Percentiles rank a stretch among this genome's conserved stretches.
Evolutionary conservation across 352 stramenopile species (phyloP).

Genomic region (Phytophthora citrophthora): DNA sequence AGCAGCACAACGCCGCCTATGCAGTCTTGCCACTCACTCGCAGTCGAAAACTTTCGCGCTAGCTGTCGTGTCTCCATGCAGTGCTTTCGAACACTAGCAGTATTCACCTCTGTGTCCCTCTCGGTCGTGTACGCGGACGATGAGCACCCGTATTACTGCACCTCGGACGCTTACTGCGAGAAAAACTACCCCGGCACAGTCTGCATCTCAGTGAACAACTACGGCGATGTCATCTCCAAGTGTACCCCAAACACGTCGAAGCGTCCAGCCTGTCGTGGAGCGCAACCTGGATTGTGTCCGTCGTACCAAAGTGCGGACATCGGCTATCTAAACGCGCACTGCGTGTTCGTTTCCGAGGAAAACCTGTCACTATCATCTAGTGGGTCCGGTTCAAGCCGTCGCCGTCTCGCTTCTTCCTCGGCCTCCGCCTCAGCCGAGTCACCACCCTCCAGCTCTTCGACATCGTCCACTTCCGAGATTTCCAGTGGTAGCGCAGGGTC

Average conservation of each 20-base stretch:
- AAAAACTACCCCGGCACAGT: slow-evolving; percentile 68
- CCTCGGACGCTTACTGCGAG: slow-evolving; percentile 74
- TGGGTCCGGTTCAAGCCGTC: slow-evolving; percentile 11
- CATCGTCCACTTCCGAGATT: neutral
- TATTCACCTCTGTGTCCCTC: slow-evolving; percentile 37
- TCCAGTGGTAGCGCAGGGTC: slow-evolving; percentile 27
- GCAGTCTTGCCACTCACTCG: neutral
- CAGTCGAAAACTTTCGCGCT: neutral
- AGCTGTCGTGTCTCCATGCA: slow-evolving; percentile 37
- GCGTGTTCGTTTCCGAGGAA: slow-evolving; percentile 80
- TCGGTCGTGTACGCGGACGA: slow-evolving; percentile 32
- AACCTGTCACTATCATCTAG: slow-evolving; percentile 33
- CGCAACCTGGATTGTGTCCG: slow-evolving; percentile 72
- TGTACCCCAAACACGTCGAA: slow-evolving; percentile 86
- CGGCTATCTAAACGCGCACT: slow-evolving; percentile 84
- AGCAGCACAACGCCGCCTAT: slow-evolving; percentile 11
- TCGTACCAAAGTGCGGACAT: slow-evolving; percentile 78
- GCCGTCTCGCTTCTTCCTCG: slow-evolving; percentile 19
- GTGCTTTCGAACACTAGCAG: slow-evolving; percentile 38
- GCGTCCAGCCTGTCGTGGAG: slow-evolving; percentile 73
- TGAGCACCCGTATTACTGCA: slow-evolving; percentile 58
- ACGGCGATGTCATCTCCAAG: slow-evolving; percentile 75
- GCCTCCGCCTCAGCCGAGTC: slow-evolving; percentile 11
- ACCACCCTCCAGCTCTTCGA: neutral
- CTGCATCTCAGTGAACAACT: slow-evolving; percentile 83